Conservation (phyloP, 2,329 filamentous ascomycete species). For the Aspergillus glaucus region DNA sequence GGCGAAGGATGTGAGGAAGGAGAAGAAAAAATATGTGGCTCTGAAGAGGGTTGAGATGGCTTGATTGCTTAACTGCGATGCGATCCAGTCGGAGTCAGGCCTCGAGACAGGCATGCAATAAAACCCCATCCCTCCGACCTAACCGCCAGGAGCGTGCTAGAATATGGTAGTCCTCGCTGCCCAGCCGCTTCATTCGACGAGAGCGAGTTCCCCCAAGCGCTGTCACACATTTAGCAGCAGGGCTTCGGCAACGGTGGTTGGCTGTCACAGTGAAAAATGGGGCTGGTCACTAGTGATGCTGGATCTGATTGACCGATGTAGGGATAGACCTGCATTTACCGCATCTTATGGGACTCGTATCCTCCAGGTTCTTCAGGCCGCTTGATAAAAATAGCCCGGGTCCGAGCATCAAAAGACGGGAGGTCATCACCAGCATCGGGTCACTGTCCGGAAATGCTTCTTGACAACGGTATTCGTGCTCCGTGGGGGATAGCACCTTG, state of each 20-base stretch:
- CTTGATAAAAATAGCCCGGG: neutral
- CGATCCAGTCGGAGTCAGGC: neutral
- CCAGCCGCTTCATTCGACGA: constrained; percentile 1
- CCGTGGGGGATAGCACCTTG: neutral
- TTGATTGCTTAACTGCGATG: neutral
- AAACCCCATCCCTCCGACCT: neutral
- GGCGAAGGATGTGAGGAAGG: neutral
- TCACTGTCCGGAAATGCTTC: neutral
- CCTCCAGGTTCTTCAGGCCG: neutral
- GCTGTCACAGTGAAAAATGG: neutral
- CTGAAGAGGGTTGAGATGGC: neutral
- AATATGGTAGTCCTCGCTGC: neutral
- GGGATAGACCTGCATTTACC: neutral
- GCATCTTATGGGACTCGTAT: neutral
- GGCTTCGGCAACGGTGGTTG: neutral
- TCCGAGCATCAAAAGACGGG: neutral
- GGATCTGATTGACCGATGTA: neutral
- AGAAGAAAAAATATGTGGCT: neutral
- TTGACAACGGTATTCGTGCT: neutral
- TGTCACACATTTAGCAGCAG: neutral
- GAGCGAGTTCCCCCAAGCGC: neutral
- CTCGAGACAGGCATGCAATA: neutral
- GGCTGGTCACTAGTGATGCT: neutral
- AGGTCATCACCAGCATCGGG: neutral
- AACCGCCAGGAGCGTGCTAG: neutral